These are phyloP conservation scores for Yamadazyma siamensis DNA, from an alignment of 1,139 yeast species.

Conservation along the genomic window DNA sequence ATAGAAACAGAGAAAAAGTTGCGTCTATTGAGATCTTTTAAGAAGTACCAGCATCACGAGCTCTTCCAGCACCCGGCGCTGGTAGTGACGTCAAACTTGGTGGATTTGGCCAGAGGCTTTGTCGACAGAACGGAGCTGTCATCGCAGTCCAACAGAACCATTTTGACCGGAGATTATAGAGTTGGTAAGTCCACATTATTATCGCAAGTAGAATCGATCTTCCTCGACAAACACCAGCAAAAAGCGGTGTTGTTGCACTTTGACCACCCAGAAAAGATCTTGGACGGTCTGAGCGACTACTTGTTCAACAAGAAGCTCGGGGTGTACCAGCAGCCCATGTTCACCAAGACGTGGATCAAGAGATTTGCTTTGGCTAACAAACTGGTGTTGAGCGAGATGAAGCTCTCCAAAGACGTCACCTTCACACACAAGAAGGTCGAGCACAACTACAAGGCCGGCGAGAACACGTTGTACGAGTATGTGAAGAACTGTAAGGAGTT, in stretches of 20 bases:
- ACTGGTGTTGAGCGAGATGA: conserved; percentile 45
- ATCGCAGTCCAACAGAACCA: conserved; percentile 44
- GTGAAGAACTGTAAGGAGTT: conserved; percentile 37
- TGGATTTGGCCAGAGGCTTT: conserved; percentile 22
- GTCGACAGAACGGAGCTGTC: conserved; percentile 23
- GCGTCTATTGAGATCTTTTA: conserved; percentile 50
- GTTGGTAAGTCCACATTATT: conserved; percentile 76
- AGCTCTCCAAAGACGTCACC: conserved; percentile 43
- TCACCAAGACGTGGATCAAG: conserved; percentile 56
- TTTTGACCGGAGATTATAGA: conserved; percentile 71
- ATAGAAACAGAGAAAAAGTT: conserved; percentile 22
- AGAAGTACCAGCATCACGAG: conserved; percentile 64
- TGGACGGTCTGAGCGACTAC: conserved; percentile 74
- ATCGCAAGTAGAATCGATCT: conserved; percentile 65
- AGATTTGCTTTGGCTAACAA: conserved; percentile 59
- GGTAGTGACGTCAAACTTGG: conserved; percentile 39
- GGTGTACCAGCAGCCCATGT: conserved; percentile 78
- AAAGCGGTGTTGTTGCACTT: conserved; percentile 62
- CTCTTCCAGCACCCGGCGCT: conserved; percentile 56
- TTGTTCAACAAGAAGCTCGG: conserved; percentile 47
- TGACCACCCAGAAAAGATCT: conserved; percentile 57
- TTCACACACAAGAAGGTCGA: conserved; percentile 32
- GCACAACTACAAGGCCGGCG: conserved; percentile 37
- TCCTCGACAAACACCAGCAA: conserved; percentile 40
- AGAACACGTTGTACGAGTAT: conserved; percentile 41